Evolutionary conservation across 2,329 filamentous ascomycete genomes (phyloP), one percentile per base, ranked within the genome.

Genomic region (Ophiosphaerella korrae): DNA sequence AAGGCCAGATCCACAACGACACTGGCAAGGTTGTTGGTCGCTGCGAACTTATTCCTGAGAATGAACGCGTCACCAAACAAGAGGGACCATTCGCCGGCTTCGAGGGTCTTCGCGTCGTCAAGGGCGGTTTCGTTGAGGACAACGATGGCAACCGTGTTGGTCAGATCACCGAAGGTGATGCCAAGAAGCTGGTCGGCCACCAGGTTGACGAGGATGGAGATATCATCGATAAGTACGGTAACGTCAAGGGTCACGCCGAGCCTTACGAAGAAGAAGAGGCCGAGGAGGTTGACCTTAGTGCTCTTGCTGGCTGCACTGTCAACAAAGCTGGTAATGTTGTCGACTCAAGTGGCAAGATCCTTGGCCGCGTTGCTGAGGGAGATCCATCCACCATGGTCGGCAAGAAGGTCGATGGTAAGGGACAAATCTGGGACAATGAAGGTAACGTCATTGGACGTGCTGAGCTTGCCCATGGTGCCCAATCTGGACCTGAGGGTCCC

Each of bases 191-290:
- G 1, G 84, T 87, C 33, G 90, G 90, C 13, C 87, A 89, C 40
- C 66, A 79, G 7, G 90, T 94, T 14, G 90, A 94, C 50, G 87
- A 90, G 55, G 90, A 95, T 57, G 90, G 90, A 33, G 90, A 94
- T 50, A 85, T 95, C 29, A 80, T 89, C 48, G 90, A 94, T 77
- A 86, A 85, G 71, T 92, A 90, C 66, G 85, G 83, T 50, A 84
- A 83, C 52, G 78, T 82, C 58, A 83, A 83, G 72, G 82, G 82
- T 29, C 81, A 82, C 50, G 81, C 79, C n/a, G 82, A 84, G 65
- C 82, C 80, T 3, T 84, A 78, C 46, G 77, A 82, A 52, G 75
- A 78, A 53, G 74, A 74, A 49, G 82, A 82, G 63, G 75, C 71
- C 36, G 74, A 68, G 48, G 76, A 78, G 59, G 78, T 75, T 7